phyloP scores from a whole-genome alignment of 768 basidiomycete genomes.

The Leucocoprinus leucothites region DNA sequence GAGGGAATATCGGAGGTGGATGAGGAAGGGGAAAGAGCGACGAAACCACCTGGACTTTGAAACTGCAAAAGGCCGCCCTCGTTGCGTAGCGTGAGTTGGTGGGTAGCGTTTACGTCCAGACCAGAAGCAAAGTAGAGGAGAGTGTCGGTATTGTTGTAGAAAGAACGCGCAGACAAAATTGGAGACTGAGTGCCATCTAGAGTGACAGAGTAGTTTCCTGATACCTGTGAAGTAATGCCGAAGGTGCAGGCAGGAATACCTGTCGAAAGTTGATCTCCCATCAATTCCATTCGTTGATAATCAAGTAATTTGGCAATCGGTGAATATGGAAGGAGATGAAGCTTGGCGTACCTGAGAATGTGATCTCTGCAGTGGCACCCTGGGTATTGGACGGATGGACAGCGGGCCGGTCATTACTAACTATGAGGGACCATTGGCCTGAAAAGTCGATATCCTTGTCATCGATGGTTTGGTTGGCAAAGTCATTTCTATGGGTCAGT shows the following conservation, averaged over 20 bases:
- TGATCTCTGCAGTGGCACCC: constrained; percentile 41
- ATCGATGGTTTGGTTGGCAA: constrained; percentile 33
- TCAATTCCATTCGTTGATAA: neutral
- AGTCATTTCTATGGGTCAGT: constrained; percentile 25
- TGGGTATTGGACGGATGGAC: constrained; percentile 28
- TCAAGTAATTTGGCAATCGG: too few species aligned
- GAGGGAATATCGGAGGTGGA: constrained; percentile 48
- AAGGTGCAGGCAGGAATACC: constrained; percentile 59
- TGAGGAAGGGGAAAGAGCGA: too few species aligned
- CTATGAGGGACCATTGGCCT: constrained; percentile 56
- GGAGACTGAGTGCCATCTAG: constrained; percentile 36
- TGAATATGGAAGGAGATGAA: constrained; percentile 1
- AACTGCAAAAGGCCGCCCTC: constrained; percentile 51
- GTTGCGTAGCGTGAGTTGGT: constrained; percentile 57
- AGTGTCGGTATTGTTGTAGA: constrained; percentile 46
- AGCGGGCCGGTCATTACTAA: constrained; percentile 13
- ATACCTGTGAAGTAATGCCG: constrained; percentile 55
- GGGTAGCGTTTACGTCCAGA: constrained; percentile 46
- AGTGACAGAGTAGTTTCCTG: constrained; percentile 57
- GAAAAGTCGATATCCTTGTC: constrained; percentile 47
- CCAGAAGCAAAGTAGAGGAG: constrained; percentile 65
- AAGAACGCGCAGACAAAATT: constrained; percentile 49
- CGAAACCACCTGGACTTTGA: constrained; percentile 42
- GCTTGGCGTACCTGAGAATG: constrained; percentile 45
- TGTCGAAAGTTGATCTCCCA: constrained; percentile 20